Base-by-base conservation (phyloP, 805 yeast genomes). In the Wickerhamomyces chambardii region DNA sequence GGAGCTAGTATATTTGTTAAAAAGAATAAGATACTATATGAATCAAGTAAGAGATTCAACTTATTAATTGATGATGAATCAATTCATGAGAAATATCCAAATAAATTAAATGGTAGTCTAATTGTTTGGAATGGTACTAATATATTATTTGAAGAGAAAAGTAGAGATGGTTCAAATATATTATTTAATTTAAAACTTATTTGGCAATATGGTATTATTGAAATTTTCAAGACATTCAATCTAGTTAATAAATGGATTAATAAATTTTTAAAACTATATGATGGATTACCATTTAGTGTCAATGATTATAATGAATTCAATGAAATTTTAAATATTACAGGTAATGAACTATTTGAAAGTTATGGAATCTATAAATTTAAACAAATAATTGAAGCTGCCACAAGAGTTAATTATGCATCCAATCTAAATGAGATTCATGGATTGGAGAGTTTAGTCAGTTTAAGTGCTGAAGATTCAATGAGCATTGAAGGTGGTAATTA, bases 1-100 rank as follows among this genome's bases (percentile, higher is more conserved):
- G 77, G 76, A 8, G 76, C 64, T 0, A 57, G 70, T 2, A 53
- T 68, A 1, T 69, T 67, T 40, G 66, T 66, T 15, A 49, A 50
- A 7, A 62, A 53, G 6, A 70, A 70, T 38, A 39, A 46, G 40
- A 59, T 68, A 17, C 36, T 70, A 29, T 29, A 31, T n/a, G 48
- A 52, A 19, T 71, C 70, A 1, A 67, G 57, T 5, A 37, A 50
- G 19, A 47, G 50, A 28, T 66, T 64, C 44, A 53, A 55, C n/a
- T 46, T 69, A 15, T 35, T 44, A 1, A 36, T 48, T 3, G 31
- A 34, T 8, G 34, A 33, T 15, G 41, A 41, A 17, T 41, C 40
- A 4, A 40, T 41, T 4, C 41, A 44, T 14, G 47, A 44, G 8
- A 36, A 36, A 31, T 27, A 42, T 24, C 37, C 37, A 5, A 37